Percentiles rank a stretch among this genome's conserved stretches.
phyloP scores from a whole-genome alignment of 1,284 basidiomycete species.

The Mycena citricolor region DNA sequence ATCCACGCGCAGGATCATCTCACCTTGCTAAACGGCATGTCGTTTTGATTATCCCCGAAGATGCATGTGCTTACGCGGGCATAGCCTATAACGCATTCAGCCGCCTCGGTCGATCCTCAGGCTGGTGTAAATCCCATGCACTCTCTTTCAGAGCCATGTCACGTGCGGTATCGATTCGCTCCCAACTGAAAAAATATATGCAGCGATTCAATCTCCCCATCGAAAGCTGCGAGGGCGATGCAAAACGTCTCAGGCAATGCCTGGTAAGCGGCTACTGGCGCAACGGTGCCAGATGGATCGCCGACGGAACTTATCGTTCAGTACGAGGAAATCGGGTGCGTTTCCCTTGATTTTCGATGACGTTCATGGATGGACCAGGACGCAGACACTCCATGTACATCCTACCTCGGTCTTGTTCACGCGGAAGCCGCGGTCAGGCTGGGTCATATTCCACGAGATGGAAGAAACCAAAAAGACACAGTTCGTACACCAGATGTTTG shows the following conservation, averaged over 20 bases:
- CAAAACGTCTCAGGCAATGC: slow-evolving; percentile 76
- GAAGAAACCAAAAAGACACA: slow-evolving; percentile 93
- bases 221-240: slow-evolving; percentile 85
- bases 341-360: neutral
- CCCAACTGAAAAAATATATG: slow-evolving; percentile 92
- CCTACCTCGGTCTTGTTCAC: slow-evolving; percentile 95
- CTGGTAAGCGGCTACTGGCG: slow-evolving; percentile 92
- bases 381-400: slow-evolving; percentile 82
- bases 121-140: slow-evolving; percentile 92
- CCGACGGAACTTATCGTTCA: slow-evolving; percentile 87
- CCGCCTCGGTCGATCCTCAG: slow-evolving; percentile 76
- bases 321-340: slow-evolving; percentile 79
- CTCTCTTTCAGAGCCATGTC: slow-evolving; percentile 92
- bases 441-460: slow-evolving; percentile 96
- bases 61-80: slow-evolving; percentile 7
- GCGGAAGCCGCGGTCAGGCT: slow-evolving; percentile 83
- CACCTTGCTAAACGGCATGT: slow-evolving; percentile 83
- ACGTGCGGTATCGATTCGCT: slow-evolving; percentile 87
- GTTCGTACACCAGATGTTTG: slow-evolving; percentile 41
- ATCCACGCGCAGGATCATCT: slow-evolving; percentile 71
- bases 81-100: slow-evolving; percentile 91
- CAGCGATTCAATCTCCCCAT: slow-evolving; percentile 78
- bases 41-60: slow-evolving; percentile 3
- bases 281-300: slow-evolving; percentile 87
- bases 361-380: neutral